A percentile compares a stretch with the other conserved stretches of the same genome.
These are phyloP conservation scores for Solanum tarijense DNA, from an alignment of 257 asterid species.

Conservation along the genomic window DNA sequence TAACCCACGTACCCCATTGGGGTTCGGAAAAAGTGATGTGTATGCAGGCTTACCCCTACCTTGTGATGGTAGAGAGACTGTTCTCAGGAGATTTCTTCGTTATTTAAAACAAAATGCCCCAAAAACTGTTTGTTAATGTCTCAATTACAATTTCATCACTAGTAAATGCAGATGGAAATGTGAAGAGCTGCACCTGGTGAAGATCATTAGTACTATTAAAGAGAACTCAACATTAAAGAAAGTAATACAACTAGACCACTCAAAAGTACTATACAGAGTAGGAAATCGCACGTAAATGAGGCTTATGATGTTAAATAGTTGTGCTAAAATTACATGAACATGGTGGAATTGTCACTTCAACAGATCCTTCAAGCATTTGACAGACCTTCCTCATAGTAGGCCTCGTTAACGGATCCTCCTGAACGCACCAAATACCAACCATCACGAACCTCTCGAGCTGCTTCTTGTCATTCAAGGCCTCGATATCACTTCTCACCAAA, in stretches of 20 bases:
- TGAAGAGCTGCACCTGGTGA: accelerated
- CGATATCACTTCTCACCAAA: slow-evolving; percentile 9
- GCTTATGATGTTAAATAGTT: not conserved
- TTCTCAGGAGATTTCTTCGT: too few species aligned
- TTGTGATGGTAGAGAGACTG: too few species aligned
- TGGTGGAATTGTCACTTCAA: slow-evolving; percentile 7
- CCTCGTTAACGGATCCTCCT: slow-evolving; percentile 18
- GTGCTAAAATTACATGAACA: not conserved
- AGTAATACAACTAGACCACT: not conserved
- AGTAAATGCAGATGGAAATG: not conserved
- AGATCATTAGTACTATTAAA: not conserved
- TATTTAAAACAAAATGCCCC: too few species aligned
- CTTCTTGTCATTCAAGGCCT: slow-evolving; percentile 11
- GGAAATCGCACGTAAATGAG: not conserved
- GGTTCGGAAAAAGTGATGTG: not conserved
- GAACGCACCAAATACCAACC: slow-evolving; percentile 29
- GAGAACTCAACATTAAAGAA: not conserved
- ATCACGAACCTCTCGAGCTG: slow-evolving; percentile 11
- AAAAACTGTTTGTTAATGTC: not conserved
- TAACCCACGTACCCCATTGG: not conserved
- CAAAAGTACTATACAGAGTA: not conserved
- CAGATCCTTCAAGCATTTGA: slow-evolving; percentile 26
- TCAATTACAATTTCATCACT: not conserved
- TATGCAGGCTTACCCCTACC: too few species aligned
- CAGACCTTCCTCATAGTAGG: slow-evolving; percentile 20